Conservation (phyloP, 169 alveolate genomes). For the Eimeria mitis region DNA sequence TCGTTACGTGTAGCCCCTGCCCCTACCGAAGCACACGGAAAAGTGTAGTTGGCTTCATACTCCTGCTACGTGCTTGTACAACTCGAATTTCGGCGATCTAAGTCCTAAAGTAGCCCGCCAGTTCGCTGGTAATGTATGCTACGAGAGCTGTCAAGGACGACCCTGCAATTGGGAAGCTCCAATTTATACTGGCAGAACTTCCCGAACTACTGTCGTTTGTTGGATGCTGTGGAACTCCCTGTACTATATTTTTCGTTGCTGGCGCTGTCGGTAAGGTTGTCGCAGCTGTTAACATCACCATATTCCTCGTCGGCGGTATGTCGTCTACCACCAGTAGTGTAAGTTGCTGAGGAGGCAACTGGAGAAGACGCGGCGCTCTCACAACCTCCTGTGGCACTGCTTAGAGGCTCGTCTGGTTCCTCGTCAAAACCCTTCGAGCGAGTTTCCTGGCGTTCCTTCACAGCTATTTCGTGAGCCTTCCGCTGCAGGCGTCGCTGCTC, state of each 20-base stretch:
- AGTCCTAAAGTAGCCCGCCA: background rate
- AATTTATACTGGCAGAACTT: background rate
- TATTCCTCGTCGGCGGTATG: background rate
- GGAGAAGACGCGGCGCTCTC: slow-evolving; percentile 6
- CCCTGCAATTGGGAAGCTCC: background rate
- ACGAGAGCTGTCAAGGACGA: background rate
- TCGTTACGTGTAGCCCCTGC: background rate
- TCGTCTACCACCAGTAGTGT: background rate
- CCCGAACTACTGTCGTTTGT: background rate
- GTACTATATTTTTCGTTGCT: background rate
- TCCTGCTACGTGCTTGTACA: background rate
- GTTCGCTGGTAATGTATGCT: background rate
- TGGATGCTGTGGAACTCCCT: background rate
- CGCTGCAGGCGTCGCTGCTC: background rate
- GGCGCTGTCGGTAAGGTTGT: background rate
- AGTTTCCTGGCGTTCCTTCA: background rate
- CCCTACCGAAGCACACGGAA: background rate
- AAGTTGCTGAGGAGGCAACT: slow-evolving; percentile 21
- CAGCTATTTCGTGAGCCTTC: background rate
- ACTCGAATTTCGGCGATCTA: background rate
- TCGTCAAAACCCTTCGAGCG: background rate
- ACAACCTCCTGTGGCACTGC: background rate
- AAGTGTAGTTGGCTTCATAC: too few relatives aligned
- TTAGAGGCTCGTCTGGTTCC: background rate
- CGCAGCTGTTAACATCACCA: background rate